Conservation (phyloP, 73 alveolate species). For the Paramecium primaurelia region DNA sequence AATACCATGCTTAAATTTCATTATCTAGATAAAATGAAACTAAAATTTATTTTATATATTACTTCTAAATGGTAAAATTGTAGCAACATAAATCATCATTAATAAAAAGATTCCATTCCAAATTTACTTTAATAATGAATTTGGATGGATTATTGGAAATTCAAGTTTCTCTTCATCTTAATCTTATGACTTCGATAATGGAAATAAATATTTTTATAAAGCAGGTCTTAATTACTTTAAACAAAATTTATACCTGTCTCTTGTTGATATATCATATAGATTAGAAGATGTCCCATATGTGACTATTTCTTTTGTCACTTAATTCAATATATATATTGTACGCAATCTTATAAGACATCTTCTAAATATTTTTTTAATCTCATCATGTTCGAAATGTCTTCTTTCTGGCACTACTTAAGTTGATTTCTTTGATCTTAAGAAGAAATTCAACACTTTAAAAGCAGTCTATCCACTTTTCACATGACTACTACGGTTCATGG, state of each 20-base stretch:
- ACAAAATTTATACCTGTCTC: not conserved
- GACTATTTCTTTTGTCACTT: conserved; percentile 37
- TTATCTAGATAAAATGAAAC: conserved; percentile 43
- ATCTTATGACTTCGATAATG: not conserved
- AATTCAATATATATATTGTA: not conserved
- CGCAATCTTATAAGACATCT: not conserved
- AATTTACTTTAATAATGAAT: conserved; percentile 38
- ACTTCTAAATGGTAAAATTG: conserved; percentile 64
- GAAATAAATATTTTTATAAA: not conserved
- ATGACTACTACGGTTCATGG: not conserved
- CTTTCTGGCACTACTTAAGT: not conserved
- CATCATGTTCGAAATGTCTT: not conserved
- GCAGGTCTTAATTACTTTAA: not conserved
- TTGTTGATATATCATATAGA: conserved; percentile 40
- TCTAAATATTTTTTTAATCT: not conserved
- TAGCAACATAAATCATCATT: conserved; percentile 71
- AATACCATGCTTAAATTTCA: not conserved
- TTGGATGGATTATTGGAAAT: conserved; percentile 62
- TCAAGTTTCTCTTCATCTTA: not conserved
- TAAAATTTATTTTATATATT: not conserved
- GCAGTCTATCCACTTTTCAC: not conserved
- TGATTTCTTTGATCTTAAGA: not conserved
- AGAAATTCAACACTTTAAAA: conserved; percentile 10
- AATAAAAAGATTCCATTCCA: conserved; percentile 68
- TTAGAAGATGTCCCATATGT: conserved; percentile 58